These are phyloP conservation scores for Botrytis pseudocinerea DNA, from an alignment of 2,329 filamentous ascomycete species.

Conservation along the genomic window DNA sequence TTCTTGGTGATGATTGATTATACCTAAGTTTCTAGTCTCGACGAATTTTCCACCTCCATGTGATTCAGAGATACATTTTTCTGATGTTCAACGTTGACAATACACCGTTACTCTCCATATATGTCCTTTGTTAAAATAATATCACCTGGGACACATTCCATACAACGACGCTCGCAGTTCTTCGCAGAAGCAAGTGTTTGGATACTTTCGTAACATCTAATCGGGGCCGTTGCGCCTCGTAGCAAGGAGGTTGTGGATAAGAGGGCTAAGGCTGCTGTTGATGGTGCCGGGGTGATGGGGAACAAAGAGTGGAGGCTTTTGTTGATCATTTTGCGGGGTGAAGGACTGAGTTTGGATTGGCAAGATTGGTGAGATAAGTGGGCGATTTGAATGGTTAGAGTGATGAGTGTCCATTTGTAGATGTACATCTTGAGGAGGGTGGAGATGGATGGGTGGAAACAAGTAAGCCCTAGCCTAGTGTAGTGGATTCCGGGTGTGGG, in stretches of 20 bases:
- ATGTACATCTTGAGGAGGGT: neutral
- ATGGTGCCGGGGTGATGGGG: neutral
- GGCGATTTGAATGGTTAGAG: neutral
- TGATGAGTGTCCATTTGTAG: neutral
- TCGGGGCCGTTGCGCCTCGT: conserved; percentile 2
- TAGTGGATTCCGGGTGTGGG: neutral
- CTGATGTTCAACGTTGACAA: neutral
- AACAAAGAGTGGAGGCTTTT: neutral
- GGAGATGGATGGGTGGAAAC: neutral
- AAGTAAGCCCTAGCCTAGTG: neutral
- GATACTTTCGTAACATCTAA: neutral
- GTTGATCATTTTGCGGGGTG: neutral
- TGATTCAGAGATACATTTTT: neutral
- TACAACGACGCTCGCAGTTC: neutral
- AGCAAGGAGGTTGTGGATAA: neutral
- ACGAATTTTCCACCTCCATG: neutral
- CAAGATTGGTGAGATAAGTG: neutral
- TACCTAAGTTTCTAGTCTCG: neutral
- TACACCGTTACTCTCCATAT: neutral
- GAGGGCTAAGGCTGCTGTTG: neutral
- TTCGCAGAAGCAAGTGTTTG: neutral
- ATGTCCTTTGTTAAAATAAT: neutral
- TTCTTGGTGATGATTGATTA: neutral
- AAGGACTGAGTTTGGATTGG: neutral
- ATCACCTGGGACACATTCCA: neutral